Evolutionary conservation across 2,329 filamentous ascomycete species (phyloP), one percentile per base, ranked within the genome.

Genomic region (Diplodia mutila): DNA sequence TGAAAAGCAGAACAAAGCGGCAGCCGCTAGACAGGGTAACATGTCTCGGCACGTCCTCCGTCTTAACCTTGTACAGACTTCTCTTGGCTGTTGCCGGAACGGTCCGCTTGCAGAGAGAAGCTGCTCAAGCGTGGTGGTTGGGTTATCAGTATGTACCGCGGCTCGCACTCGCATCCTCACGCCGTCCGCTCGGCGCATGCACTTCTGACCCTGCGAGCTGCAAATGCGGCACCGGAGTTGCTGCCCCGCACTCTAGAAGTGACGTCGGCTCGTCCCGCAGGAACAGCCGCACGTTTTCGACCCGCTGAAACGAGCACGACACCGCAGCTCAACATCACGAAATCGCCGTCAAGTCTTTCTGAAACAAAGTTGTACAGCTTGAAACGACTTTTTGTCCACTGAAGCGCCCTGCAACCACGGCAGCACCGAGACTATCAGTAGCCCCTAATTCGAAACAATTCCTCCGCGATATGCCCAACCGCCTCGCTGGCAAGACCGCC

Each of bases 401-500:
- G 25, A 49, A 49, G 16, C 42, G n/a, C 46, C 23, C 27, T 51
- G 18, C 29, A 46, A 21, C 11, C 21, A 27, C 11, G 12, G 23
- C 25, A 12, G 21, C 42, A 25, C 57, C 57, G 25, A 49, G 59
- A 21, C 34, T 39, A 37, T n/a, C 49, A 27, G 3, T 46, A 54
- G 48, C 48, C 61, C 55, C 37, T 27, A 46, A 27, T 21, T 49
- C 39, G 51, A 65, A 42, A 54, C 48, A 1, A 6, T 21, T 34
- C 39, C 21, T 48, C 29, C 48, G 9, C 42, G n/a, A 42, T 21
- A 61, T 67, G 42, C 32, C 63, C 21, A 54, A 67, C 46, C 67
- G 67, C 32, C 67, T 69, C 52, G 18, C 29, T 18, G 57, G 71
- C 65, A 72, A 72, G 37, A 67, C 71, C 16, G 74, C 75, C n/a